These are phyloP conservation scores for Withania somnifera DNA, from an alignment of 305 asterid genomes.

Conservation along the genomic window DNA sequence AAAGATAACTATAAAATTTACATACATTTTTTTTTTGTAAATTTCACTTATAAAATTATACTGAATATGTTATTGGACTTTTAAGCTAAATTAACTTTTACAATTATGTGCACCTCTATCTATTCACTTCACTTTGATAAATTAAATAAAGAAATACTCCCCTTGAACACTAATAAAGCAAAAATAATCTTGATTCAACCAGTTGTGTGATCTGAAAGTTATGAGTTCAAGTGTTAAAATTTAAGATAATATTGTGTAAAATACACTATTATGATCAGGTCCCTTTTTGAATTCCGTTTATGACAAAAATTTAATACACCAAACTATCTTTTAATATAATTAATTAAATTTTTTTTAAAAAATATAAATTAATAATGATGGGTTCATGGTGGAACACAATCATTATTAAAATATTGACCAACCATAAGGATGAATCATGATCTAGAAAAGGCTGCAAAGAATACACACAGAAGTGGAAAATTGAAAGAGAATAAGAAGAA, in stretches of 20 bases:
- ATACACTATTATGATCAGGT: too few species aligned
- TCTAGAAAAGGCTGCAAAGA: slow-evolving; percentile 16
- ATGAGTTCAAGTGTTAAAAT: too few species aligned
- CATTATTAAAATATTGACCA: background rate
- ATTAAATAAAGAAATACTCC: background rate
- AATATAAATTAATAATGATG: too few species aligned
- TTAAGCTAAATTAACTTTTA: background rate
- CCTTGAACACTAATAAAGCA: background rate
- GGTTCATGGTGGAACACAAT: background rate
- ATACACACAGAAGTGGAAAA: slow-evolving; percentile 25
- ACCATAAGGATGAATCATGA: background rate
- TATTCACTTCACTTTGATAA: background rate
- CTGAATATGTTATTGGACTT: too few species aligned
- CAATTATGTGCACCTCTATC: background rate
- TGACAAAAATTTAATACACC: too few species aligned
- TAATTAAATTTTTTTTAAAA: background rate
- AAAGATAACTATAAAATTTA: too few species aligned
- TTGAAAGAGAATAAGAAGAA: slow-evolving; percentile 25
- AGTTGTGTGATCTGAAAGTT: too few species aligned
- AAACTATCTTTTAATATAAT: too few species aligned
- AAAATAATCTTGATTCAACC: background rate
- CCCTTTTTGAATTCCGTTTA: too few species aligned
- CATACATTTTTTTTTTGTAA: too few species aligned
- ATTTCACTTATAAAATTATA: too few species aligned
- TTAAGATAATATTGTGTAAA: too few species aligned